Conservation (phyloP, 2,329 filamentous ascomycete genomes). For the Nothomitra cinnamomea region DNA sequence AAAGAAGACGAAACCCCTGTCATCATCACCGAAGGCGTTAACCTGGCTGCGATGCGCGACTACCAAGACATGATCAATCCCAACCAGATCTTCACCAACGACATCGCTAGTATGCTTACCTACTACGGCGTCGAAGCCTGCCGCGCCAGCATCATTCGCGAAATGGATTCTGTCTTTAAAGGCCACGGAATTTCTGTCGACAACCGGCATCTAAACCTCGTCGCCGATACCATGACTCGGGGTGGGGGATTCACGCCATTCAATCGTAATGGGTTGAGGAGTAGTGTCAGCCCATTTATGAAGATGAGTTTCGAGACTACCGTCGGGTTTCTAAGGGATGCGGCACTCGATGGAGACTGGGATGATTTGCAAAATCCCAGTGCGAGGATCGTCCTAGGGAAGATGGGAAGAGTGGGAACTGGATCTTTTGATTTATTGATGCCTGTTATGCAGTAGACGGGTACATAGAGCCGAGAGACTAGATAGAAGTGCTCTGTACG, state of each 20-base stretch:
- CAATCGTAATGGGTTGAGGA: slow-evolving; percentile 73
- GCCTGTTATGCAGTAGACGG: slow-evolving; percentile 13
- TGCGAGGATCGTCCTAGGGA: slow-evolving; percentile 74
- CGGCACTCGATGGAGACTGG: slow-evolving; percentile 75
- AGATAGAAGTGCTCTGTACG: too few relatives aligned
- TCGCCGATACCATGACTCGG: slow-evolving; percentile 96
- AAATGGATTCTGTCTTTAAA: slow-evolving; percentile 72
- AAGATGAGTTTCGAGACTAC: slow-evolving; percentile 99
- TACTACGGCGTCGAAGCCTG: slow-evolving; percentile 91
- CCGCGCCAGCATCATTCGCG: slow-evolving; percentile 68
- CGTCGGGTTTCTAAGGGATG: slow-evolving; percentile 80
- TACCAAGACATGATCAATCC: slow-evolving; percentile 76
- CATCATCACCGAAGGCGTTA: slow-evolving; percentile 70
- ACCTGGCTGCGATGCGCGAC: slow-evolving; percentile 78
- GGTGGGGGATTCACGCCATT: slow-evolving; percentile 80
- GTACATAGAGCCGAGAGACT: too few relatives aligned
- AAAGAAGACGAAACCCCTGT: slow-evolving; percentile 34
- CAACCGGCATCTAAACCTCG: slow-evolving; percentile 80
- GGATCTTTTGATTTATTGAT: slow-evolving; percentile 78
- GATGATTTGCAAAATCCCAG: slow-evolving; percentile 78
- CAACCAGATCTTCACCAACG: slow-evolving; percentile 77
- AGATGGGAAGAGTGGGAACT: slow-evolving; percentile 68
- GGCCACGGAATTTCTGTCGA: slow-evolving; percentile 89
- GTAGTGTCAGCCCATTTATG: slow-evolving; percentile 78
- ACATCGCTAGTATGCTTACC: slow-evolving; percentile 67